A percentile compares a stretch with the other conserved stretches of the same genome.
Conservation (phyloP, 2,329 filamentous ascomycete species). For the Exophiala oligosperma region DNA sequence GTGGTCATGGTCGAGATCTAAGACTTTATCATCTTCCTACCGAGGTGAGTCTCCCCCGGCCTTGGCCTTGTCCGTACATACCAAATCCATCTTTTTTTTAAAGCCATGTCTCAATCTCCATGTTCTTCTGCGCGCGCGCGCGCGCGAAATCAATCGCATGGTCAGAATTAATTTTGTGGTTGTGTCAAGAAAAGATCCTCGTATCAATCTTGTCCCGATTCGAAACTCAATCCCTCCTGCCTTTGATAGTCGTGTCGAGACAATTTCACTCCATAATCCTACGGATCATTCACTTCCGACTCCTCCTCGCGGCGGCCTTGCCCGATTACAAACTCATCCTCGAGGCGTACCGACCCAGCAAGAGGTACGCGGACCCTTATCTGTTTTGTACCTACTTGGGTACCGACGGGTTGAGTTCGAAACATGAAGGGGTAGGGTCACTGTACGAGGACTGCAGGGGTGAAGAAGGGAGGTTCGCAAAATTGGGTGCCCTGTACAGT, state of each 20-base stretch:
- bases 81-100: too few species aligned
- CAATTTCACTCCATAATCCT: conserved; percentile 64
- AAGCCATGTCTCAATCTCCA: too few species aligned
- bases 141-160: too few species aligned
- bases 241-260: conserved; percentile 59
- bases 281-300: conserved; percentile 64
- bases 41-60: conserved; percentile 31
- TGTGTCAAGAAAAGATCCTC: conserved; percentile 45
- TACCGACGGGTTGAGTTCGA: conserved; percentile 58
- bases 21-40: conserved; percentile 34
- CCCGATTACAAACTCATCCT: conserved; percentile 68
- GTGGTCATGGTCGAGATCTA: not conserved
- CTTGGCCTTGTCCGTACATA: too few species aligned
- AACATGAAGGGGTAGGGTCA: conserved; percentile 41
- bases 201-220: conserved; percentile 52
- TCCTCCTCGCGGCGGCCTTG: conserved; percentile 59
- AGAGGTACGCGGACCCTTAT: conserved; percentile 66
- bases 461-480: conserved; percentile 42
- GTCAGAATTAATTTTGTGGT: too few species aligned
- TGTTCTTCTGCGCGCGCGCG: too few species aligned
- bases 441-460: conserved; percentile 36
- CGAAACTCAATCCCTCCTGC: conserved; percentile 54
- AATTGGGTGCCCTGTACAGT: conserved; percentile 63
- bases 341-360: conserved; percentile 74
- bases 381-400: conserved; percentile 68